phyloP scores from a whole-genome alignment of 331 rosid genomes.

The Malus hybrid region DNA sequence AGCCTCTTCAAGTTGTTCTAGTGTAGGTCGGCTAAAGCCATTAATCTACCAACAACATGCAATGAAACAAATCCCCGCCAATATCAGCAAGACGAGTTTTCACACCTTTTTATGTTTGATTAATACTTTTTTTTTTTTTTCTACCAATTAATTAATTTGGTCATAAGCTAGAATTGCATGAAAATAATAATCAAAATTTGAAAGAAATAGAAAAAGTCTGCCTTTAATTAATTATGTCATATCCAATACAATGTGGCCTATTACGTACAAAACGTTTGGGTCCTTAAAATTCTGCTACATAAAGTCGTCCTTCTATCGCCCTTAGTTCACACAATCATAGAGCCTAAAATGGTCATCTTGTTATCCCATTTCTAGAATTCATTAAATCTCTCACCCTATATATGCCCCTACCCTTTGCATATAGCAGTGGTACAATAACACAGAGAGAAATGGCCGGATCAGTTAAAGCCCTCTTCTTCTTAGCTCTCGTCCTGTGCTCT shows the following conservation, averaged over 20 bases:
- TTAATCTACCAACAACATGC: not conserved
- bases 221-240: not conserved
- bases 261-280: not conserved
- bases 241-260: not conserved
- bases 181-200: not conserved
- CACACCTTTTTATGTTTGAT: not conserved
- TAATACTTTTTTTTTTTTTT: not conserved
- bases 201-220: not conserved
- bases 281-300: not conserved
- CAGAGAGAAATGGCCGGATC: conserved; percentile 32
- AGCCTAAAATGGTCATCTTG: not conserved
- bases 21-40: not conserved
- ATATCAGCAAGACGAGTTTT: not conserved
- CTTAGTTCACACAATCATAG: conserved; percentile 33
- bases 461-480: conserved; percentile 29
- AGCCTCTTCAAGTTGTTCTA: not conserved
- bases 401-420: not conserved
- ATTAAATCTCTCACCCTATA: not conserved
- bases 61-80: not conserved
- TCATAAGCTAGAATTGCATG: not conserved
- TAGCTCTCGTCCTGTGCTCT: conserved; percentile 35
- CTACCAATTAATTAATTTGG: not conserved
- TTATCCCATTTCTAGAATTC: conserved; percentile 33
- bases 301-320: conserved; percentile 1
- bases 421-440: too few species aligned